A percentile compares a stretch with the other conserved stretches of the same genome.
Evolutionary conservation across 495 filamentous ascomycete genomes (phyloP).

Genomic region (Penicillium herquei): DNA sequence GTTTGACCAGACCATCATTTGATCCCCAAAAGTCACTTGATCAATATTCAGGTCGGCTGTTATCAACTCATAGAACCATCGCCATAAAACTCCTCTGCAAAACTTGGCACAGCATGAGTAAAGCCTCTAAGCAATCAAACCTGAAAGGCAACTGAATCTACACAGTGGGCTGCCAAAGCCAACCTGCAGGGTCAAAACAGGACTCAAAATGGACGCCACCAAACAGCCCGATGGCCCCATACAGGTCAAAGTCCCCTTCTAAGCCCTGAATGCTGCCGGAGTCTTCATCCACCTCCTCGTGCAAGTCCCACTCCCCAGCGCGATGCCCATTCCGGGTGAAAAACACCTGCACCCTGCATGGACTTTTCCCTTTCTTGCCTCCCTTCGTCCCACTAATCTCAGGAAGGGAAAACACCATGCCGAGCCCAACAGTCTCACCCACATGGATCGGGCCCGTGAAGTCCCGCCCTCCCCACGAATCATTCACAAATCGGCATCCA

Average conservation of each 20-base stretch:
- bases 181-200: conserved; percentile 55
- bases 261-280: conserved; percentile 69
- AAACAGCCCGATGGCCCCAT: conserved; percentile 75
- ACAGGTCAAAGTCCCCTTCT: conserved; percentile 77
- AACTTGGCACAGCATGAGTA: neutral
- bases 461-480: conserved; percentile 75
- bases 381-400: conserved; percentile 16
- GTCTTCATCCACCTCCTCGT: conserved; percentile 75
- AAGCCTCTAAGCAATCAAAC: neutral
- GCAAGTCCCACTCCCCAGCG: conserved; percentile 72
- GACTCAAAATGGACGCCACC: conserved; percentile 71
- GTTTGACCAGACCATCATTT: no score
- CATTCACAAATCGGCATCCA: conserved; percentile 82
- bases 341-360: conserved; percentile 62
- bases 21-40: no score
- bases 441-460: conserved; percentile 58
- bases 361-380: conserved; percentile 10
- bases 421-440: conserved; percentile 62
- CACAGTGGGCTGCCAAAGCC: conserved; percentile 37
- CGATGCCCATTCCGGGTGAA: conserved; percentile 70
- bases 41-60: no score
- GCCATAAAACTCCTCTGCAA: neutral
- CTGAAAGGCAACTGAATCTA: neutral
- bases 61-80: neutral
- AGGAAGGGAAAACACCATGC: conserved; percentile 62